Conservation (phyloP, 306 rosid genomes). For the Lathyrus sativus region DNA sequence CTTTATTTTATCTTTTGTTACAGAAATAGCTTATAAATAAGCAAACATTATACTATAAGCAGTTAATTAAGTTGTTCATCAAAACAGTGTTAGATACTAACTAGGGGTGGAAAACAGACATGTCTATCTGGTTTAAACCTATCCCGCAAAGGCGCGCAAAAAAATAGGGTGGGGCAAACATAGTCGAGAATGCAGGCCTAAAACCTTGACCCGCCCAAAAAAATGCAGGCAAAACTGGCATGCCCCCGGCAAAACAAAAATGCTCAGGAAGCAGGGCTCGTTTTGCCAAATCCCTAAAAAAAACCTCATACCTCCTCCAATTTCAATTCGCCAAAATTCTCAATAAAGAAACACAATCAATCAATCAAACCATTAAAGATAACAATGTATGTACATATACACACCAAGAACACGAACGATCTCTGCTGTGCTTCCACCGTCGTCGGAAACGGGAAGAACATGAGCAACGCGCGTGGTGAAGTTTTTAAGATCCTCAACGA, state of each 20-base stretch:
- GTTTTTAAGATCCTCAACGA: slow-evolving; percentile 76
- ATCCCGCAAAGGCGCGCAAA: no score
- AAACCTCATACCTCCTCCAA: background rate
- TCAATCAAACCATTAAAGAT: background rate
- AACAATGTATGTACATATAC: background rate
- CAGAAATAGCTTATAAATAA: background rate
- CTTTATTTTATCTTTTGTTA: background rate
- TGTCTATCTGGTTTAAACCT: no score
- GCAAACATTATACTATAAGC: background rate
- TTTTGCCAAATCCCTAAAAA: slow-evolving; percentile 24
- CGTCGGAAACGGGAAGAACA: slow-evolving; percentile 95
- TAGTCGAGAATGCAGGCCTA: no score
- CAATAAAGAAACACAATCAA: slow-evolving; percentile 14
- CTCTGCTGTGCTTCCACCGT: slow-evolving; percentile 96
- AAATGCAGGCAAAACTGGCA: no score
- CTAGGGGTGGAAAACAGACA: no score
- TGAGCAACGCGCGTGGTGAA: slow-evolving; percentile 91
- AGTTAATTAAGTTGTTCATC: background rate
- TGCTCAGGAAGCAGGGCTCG: no score
- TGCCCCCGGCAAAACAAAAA: no score
- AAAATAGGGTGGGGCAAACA: no score
- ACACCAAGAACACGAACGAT: slow-evolving; percentile 90
- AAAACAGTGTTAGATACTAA: background rate
- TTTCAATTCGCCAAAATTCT: background rate
- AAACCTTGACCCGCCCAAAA: no score